Conservation (phyloP, 75 land plant species). For the Pinus tabuliformis region DNA sequence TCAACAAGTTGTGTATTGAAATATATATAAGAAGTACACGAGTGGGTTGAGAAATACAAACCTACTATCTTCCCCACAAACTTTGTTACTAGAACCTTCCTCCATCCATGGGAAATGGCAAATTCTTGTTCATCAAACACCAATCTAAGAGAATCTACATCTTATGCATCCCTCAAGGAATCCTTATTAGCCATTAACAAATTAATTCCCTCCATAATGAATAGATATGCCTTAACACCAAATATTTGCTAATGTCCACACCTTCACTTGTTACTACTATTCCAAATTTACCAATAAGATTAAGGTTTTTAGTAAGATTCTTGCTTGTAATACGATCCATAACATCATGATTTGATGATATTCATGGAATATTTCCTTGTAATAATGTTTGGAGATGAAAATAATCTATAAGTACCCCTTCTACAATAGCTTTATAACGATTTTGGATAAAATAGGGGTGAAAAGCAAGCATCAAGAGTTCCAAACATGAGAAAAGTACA, state of each 20-base stretch:
- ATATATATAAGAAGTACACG: constrained; percentile 32
- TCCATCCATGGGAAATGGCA: constrained; percentile 33
- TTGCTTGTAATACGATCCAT: constrained; percentile 24
- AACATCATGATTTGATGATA: constrained; percentile 37
- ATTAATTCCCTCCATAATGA: constrained; percentile 41
- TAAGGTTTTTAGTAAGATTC: constrained; percentile 34
- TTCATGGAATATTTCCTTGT: constrained; percentile 31
- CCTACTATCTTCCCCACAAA: constrained; percentile 49
- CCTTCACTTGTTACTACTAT: constrained; percentile 40
- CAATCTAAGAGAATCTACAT: constrained; percentile 55
- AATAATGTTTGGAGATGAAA: constrained; percentile 36
- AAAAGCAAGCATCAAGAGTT: constrained; percentile 27
- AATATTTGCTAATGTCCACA: constrained; percentile 37
- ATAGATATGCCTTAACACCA: constrained; percentile 57
- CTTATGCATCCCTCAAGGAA: constrained; percentile 32
- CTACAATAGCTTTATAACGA: constrained; percentile 38
- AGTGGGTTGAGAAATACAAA: constrained; percentile 44
- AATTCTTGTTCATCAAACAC: constrained; percentile 27
- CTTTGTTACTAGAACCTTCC: constrained; percentile 18
- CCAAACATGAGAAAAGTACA: constrained; percentile 42
- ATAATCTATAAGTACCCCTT: constrained; percentile 69
- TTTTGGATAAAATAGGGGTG: constrained; percentile 28
- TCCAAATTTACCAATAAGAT: constrained; percentile 59
- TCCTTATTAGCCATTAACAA: constrained; percentile 38
- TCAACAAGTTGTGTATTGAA: constrained; percentile 30